Conservation (phyloP, 2,329 filamentous ascomycete species). For the Colletotrichum sp. region DNA sequence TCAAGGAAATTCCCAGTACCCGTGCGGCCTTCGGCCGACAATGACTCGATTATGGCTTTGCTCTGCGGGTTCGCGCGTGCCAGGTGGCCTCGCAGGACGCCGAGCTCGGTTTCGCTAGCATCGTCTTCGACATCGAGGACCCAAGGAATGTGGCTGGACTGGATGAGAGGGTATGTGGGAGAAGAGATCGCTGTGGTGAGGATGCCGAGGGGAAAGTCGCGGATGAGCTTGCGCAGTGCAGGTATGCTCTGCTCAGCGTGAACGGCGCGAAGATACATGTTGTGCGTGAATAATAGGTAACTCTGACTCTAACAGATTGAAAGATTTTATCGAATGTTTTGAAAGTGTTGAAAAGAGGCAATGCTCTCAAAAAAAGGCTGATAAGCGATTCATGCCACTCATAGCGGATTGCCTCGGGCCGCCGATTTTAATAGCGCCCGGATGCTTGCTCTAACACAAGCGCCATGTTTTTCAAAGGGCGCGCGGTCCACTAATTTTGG, state of each 20-base stretch:
- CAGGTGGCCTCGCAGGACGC: slow-evolving; percentile 63
- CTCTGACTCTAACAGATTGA: neutral
- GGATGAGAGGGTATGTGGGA: slow-evolving; percentile 52
- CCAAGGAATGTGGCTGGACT: slow-evolving; percentile 66
- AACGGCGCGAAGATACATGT: slow-evolving; percentile 62
- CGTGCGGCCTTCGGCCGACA: slow-evolving; percentile 23
- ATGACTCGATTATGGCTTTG: slow-evolving; percentile 62
- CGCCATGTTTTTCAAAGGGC: slow-evolving; percentile 2
- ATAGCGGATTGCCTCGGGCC: neutral
- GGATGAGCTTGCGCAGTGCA: slow-evolving; percentile 60
- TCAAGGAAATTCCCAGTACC: slow-evolving; percentile 33
- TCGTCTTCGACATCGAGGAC: slow-evolving; percentile 56
- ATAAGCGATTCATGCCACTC: neutral
- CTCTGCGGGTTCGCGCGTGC: slow-evolving; percentile 68
- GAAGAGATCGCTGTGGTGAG: slow-evolving; percentile 67
- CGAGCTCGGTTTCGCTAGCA: slow-evolving; percentile 42
- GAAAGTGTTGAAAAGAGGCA: neutral
- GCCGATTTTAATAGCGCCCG: neutral
- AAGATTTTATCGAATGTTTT: neutral
- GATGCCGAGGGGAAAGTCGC: slow-evolving; percentile 65
- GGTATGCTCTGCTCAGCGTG: slow-evolving; percentile 58
- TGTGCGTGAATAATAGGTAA: neutral
- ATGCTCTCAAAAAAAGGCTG: neutral
- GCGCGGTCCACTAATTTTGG: neutral
- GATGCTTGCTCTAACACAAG: neutral